These are phyloP conservation scores for Pseudogymnoascus sp. DNA, from an alignment of 2,329 filamentous ascomycete genomes.

Conservation along the genomic window DNA sequence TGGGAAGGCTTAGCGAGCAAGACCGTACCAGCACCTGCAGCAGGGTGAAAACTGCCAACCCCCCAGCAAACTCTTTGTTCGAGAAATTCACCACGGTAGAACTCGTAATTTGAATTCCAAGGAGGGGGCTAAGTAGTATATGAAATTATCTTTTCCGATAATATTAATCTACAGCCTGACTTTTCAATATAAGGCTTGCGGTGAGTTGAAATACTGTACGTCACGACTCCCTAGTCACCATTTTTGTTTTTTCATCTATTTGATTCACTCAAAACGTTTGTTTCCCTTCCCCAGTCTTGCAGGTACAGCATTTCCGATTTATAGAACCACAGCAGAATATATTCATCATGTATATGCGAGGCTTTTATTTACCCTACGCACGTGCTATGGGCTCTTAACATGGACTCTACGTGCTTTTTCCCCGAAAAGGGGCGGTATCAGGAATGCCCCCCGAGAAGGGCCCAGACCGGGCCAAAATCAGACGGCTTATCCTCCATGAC, in stretches of 20 bases:
- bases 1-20: background rate
- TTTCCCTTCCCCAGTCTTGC: background rate
- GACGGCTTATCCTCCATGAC: background rate
- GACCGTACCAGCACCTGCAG: background rate
- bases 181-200: background rate
- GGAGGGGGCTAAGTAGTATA: background rate
- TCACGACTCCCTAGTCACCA: constrained; percentile 4
- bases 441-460: background rate
- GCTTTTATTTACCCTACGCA: background rate
- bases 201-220: background rate
- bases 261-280: background rate
- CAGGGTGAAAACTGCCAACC: constrained; percentile 3
- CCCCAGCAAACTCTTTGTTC: constrained; percentile 1
- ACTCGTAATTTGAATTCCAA: background rate
- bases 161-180: background rate
- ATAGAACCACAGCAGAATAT: background rate
- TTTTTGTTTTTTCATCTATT: constrained; percentile 1
- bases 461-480: background rate
- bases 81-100: background rate
- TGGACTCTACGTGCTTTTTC: background rate
- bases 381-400: background rate
- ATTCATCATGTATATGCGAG: background rate
- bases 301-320: background rate
- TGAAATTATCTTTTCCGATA: background rate
- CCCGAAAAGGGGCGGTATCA: background rate